Base-by-base conservation (phyloP, 768 basidiomycete species). In the Phlebiopsis flavidoalba region DNA sequence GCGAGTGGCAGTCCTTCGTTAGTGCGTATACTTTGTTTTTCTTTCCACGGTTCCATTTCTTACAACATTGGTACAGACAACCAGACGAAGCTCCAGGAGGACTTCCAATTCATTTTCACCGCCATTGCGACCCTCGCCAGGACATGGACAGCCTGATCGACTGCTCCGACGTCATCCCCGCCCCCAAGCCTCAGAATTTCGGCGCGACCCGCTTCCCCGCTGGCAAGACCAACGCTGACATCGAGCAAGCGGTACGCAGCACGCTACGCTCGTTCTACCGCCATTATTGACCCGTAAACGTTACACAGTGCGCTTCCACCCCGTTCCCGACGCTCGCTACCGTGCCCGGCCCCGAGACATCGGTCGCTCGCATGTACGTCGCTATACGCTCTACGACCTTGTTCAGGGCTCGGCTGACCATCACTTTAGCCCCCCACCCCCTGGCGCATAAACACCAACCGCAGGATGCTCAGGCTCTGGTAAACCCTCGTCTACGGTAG, bases 321-420 rank as follows among this genome's bases (percentile, higher is more conserved):
- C 61, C 66, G 19, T 66, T 66, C 66, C 66, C 66, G 22, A 64
- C 59, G 2, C 64, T 67, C 47, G 49, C 64, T 24, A 65, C 66
- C 35, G 61, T 69, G 53, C 70, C 73, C 24, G 75, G 75, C 52
- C 70, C 74, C 12, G 60, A 15, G 24, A 66, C 65, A 40, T 62
- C 65, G 22, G 65, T 64, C 24, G 58, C 63, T 26, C 61, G 58
- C 49, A 61, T 66, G 63, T 64, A 57, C 21, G 50, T 26, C 6
- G 21, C 22, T 48, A n/a, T 49, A n/a, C n/a, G n/a, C 26, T 31
- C 26, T 31, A 6, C 6, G 26, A 6, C 26, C 26, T 31, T 31
- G 26, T 31, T 31, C 6, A 31, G 26, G 26, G 26, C 26, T 31
- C 26, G 26, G 26, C 26, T 31, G 26, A 31, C 26, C 2, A 31